These are phyloP conservation scores for Trypethelium eluteriae DNA, from an alignment of 495 filamentous ascomycete genomes.

Conservation along the genomic window DNA sequence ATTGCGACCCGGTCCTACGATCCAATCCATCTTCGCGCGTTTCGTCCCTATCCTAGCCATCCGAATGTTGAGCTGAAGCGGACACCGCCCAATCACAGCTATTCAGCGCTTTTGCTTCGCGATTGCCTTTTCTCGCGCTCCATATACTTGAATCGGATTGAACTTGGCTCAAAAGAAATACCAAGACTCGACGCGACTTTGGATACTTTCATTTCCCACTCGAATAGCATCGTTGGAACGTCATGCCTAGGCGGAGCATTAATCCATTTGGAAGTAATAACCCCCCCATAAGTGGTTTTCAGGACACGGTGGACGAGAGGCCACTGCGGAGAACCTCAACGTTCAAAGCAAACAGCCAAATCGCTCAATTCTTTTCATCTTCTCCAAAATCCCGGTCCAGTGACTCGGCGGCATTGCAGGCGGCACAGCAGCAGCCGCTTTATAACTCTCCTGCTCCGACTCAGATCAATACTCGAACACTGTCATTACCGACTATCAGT, in stretches of 20 bases:
- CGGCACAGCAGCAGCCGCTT: constrained; percentile 49
- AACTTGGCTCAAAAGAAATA: background rate
- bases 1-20: no score
- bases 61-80: no score
- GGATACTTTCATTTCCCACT: background rate
- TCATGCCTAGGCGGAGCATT: constrained; percentile 35
- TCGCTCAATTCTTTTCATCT: constrained; percentile 52
- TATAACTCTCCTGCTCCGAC: constrained; percentile 49
- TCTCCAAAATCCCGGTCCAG: constrained; percentile 51
- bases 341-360: constrained; percentile 55
- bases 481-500: constrained; percentile 85
- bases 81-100: no score
- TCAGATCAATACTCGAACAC: constrained; percentile 58
- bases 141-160: background rate
- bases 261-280: constrained; percentile 33
- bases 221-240: background rate
- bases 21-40: no score
- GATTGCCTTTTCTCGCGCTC: background rate
- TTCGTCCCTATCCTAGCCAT: no score
- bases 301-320: constrained; percentile 26
- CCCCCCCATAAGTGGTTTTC: constrained; percentile 21
- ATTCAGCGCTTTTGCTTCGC: background rate
- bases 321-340: constrained; percentile 43
- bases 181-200: background rate
- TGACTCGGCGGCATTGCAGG: constrained; percentile 50